These are phyloP conservation scores for Erythrobasidium hasegawianum DNA, from an alignment of 1,284 basidiomycete species.

Conservation along the genomic window DNA sequence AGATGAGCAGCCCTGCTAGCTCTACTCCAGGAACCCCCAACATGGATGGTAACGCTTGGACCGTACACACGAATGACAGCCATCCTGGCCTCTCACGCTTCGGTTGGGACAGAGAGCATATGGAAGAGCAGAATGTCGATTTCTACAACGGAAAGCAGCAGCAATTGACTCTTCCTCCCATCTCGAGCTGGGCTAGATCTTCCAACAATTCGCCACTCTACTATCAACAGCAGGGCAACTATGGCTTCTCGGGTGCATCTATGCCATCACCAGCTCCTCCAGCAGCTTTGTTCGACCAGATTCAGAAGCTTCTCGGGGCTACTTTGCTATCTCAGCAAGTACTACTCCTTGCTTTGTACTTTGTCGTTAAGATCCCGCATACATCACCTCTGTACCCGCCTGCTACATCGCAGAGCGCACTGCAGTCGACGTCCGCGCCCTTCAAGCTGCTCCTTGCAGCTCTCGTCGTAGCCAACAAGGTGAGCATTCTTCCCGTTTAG, in stretches of 20 bases:
- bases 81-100: neutral
- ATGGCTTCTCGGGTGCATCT: too few relatives aligned
- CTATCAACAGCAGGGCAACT: neutral
- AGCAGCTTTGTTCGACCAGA: constrained; percentile 12
- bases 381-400: constrained; percentile 38
- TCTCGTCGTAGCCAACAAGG: constrained; percentile 45
- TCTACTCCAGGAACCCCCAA: constrained; percentile 42
- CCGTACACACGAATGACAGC: constrained; percentile 3
- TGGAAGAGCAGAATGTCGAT: neutral
- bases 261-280: constrained; percentile 16
- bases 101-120: neutral
- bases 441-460: constrained; percentile 45
- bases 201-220: neutral
- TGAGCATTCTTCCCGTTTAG: constrained; percentile 1
- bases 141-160: neutral
- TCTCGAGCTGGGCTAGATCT: neutral
- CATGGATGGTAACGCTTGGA: constrained; percentile 11
- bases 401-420: constrained; percentile 39
- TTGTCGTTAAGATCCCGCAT: constrained; percentile 39
- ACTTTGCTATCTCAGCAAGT: constrained; percentile 45
- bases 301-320: constrained; percentile 43
- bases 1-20: constrained; percentile 37
- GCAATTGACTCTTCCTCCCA: neutral
- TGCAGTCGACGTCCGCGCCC: constrained; percentile 38
- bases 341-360: constrained; percentile 41